A percentile compares a stretch with the other conserved stretches of the same genome.
Conservation (phyloP, 441 rosid genomes). For the Corymbia calophylla region DNA sequence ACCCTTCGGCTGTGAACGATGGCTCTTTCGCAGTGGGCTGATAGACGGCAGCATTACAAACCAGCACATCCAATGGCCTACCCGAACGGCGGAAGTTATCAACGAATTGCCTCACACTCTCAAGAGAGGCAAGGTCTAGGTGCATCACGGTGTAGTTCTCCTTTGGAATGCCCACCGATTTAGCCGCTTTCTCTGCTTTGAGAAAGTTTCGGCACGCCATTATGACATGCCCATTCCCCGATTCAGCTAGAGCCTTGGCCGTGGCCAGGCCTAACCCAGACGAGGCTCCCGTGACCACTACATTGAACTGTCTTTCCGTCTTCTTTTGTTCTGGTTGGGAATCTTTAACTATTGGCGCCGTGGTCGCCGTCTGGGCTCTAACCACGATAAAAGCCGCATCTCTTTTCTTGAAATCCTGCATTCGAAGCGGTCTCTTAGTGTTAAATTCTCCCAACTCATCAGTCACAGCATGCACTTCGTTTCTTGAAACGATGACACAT, state of each 20-base stretch:
- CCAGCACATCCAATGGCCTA: slow-evolving; percentile 59
- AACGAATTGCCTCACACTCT: slow-evolving; percentile 71
- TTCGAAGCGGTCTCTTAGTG: background rate
- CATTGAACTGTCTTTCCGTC: slow-evolving; percentile 69
- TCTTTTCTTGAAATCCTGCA: background rate
- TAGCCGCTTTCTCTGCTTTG: slow-evolving; percentile 75
- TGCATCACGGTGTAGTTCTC: slow-evolving; percentile 81
- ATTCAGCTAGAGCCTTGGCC: slow-evolving; percentile 85
- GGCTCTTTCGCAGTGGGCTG: slow-evolving; percentile 85
- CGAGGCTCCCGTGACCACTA: slow-evolving; percentile 83
- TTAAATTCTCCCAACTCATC: background rate
- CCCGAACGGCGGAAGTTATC: slow-evolving; percentile 46
- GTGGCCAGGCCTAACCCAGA: slow-evolving; percentile 93
- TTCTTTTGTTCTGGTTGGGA: slow-evolving; percentile 32
- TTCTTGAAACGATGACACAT: background rate
- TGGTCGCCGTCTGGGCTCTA: background rate
- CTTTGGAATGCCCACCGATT: slow-evolving; percentile 56
- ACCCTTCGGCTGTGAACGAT: slow-evolving; percentile 80
- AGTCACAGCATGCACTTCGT: background rate
- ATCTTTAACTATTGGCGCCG: background rate
- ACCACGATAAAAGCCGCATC: background rate
- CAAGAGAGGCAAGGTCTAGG: slow-evolving; percentile 81
- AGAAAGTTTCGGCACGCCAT: slow-evolving; percentile 95
- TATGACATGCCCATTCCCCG: slow-evolving; percentile 85
- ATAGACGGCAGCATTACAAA: slow-evolving; percentile 86